Conservation (phyloP, 371 early-diverging fungal species). For the Choanephora cucurbitarum region DNA sequence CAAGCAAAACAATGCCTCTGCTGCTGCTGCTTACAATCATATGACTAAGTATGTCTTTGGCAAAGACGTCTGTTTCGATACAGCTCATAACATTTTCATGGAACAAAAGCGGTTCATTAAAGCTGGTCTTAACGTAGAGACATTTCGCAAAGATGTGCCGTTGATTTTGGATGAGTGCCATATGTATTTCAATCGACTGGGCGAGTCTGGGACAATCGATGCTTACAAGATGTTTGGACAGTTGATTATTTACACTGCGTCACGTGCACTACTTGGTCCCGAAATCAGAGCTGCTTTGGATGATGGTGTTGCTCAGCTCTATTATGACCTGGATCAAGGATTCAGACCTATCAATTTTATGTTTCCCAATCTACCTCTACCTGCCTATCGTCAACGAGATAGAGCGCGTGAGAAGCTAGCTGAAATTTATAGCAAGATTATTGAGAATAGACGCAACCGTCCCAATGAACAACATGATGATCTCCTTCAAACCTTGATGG, state of each 20-base stretch:
- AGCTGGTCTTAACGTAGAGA: constrained; percentile 84
- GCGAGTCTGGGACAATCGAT: constrained; percentile 53
- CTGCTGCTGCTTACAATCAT: constrained; percentile 92
- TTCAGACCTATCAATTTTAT: constrained; percentile 94
- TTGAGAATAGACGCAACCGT: constrained; percentile 72
- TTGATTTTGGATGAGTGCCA: constrained; percentile 83
- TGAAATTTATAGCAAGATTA: constrained; percentile 77
- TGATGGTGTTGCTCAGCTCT: constrained; percentile 75
- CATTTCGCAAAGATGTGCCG: constrained; percentile 86
- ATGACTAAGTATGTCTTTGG: constrained; percentile 97
- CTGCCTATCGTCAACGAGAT: constrained; percentile 76
- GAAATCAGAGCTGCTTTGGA: constrained; percentile 88
- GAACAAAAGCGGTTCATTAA: constrained; percentile 98
- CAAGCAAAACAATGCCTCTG: constrained; percentile 84
- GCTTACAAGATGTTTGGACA: constrained; percentile 84
- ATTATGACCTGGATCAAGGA: constrained; percentile 94
- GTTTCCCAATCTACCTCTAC: constrained; percentile 51
- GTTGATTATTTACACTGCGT: constrained; percentile 93
- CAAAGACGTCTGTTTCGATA: constrained; percentile 93
- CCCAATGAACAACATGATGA: constrained; percentile 51
- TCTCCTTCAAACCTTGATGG: constrained; percentile 84
- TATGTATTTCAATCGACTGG: constrained; percentile 63
- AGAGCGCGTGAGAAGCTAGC: constrained; percentile 84
- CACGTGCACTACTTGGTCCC: constrained; percentile 90
- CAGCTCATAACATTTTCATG: constrained; percentile 90